Evolutionary conservation across 345 rosid genomes (phyloP), one percentile per base, ranked within the genome.

Genomic region (Populus pruinosa): DNA sequence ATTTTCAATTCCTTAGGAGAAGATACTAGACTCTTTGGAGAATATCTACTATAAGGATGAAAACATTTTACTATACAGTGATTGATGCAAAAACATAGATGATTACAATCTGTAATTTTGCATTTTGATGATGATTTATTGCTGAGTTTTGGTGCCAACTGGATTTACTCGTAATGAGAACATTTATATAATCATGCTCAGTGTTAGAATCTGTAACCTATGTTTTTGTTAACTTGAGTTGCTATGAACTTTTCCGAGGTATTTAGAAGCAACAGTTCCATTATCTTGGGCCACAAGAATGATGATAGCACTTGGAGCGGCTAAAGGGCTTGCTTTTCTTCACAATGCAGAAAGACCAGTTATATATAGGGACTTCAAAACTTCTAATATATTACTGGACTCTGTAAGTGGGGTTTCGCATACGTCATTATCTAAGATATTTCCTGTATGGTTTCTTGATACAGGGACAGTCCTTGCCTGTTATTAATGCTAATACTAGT

Each of bases 241-340:
- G 70, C 76, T 70, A 53, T 73, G 41, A 23, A 44, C 81, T 86
- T 77, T 79, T 78, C 31, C 78, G 83, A 35, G 76, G 78, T 69
- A 67, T 87, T 76, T 89, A 93, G 97, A 92, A 84, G 91, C 94
- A 49, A 89, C 92, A 81, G 86, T 83, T 91, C 89, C 94, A 16
- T 82, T 93, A 56, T 74, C 96, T 77, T 93, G 98, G 98, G 90
- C 92, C 62, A 92, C 82, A 72, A 91, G 98, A 84, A 91, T 93
- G 98, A 93, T 91, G 99, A 92, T 96, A 87, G 96, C 98, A 80
- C 89, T 96, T 73, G 99, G 99, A 62, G 99, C 97, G 77, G 98
- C 99, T 17, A 93, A 96, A 88, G 98, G 99, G 39, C 97, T 96
- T 79, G 96, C 98, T 74, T 93, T 93, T 86, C 98, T 95, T 69